These are phyloP conservation scores for Iris pallida DNA, from an alignment of 116 monocot species.

Conservation along the genomic window DNA sequence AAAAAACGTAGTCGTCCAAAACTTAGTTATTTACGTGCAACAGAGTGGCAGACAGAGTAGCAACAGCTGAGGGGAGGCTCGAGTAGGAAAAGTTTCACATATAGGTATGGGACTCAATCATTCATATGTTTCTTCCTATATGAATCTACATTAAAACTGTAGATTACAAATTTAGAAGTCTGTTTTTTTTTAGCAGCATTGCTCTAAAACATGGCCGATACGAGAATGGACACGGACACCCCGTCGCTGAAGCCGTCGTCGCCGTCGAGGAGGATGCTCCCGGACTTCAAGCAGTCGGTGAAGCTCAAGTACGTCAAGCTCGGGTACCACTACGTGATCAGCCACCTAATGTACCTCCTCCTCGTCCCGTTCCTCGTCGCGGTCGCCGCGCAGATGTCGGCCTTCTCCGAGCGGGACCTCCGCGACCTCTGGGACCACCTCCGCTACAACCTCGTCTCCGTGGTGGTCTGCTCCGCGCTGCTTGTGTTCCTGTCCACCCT, in stretches of 20 bases:
- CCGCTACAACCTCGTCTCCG: slow-evolving; percentile 54
- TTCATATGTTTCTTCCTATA: not conserved
- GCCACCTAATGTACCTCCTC: slow-evolving; percentile 65
- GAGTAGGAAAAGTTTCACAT: too few relatives aligned
- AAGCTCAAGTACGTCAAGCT: slow-evolving; percentile 88
- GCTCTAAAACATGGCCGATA: slow-evolving; percentile 3
- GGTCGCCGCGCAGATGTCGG: slow-evolving; percentile 42
- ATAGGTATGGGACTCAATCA: too few relatives aligned
- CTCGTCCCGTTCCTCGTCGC: slow-evolving; percentile 28
- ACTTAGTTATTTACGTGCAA: too few relatives aligned
- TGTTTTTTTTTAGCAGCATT: not conserved
- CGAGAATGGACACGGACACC: not conserved
- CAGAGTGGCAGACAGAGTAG: too few relatives aligned
- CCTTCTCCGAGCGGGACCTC: slow-evolving; percentile 41
- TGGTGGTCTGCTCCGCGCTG: slow-evolving; percentile 50
- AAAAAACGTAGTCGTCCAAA: too few relatives aligned
- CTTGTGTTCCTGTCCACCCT: slow-evolving; percentile 71
- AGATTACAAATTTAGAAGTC: not conserved
- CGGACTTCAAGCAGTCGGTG: slow-evolving; percentile 76
- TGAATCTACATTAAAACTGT: slow-evolving; percentile 4
- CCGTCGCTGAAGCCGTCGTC: slow-evolving; percentile 9
- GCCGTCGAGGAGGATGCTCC: slow-evolving; percentile 17
- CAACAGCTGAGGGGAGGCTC: too few relatives aligned
- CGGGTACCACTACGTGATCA: slow-evolving; percentile 71
- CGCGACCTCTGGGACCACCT: slow-evolving; percentile 49